Conservation (phyloP, 257 asterid species). For the Solanum etuberosum region DNA sequence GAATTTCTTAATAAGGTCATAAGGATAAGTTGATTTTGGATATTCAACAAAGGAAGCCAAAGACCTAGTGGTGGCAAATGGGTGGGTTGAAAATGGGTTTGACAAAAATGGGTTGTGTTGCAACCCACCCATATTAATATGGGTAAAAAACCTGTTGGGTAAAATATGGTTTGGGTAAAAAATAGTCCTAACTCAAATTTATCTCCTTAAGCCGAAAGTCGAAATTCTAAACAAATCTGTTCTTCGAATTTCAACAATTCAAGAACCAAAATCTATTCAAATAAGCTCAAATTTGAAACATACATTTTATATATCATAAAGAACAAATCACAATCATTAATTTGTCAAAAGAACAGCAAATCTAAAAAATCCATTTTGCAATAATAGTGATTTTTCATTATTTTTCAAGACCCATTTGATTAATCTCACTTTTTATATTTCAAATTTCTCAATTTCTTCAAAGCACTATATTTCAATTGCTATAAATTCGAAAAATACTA, state of each 20-base stretch:
- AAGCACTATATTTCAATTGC: not conserved
- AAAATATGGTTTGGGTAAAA: not conserved
- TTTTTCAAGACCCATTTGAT: not conserved
- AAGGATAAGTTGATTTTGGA: not conserved
- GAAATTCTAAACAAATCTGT: not conserved
- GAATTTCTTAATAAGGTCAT: not conserved
- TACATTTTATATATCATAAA: not conserved
- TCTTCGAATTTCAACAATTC: not conserved
- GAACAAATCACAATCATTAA: not conserved
- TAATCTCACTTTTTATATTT: not conserved
- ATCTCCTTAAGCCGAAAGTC: not conserved
- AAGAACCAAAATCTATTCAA: not conserved
- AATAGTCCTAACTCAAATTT: not conserved
- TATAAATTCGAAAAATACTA: not conserved
- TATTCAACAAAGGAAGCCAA: not conserved
- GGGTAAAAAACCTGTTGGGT: not conserved
- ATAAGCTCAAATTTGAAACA: not conserved
- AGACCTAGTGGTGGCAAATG: not conserved
- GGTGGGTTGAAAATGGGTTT: not conserved
- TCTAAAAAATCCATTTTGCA: not conserved
- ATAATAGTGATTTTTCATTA: not conserved
- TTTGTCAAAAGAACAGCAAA: not conserved
- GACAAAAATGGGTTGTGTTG: not conserved
- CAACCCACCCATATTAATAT: not conserved
- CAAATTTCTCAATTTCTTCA: not conserved